A percentile compares a stretch with the other conserved stretches of the same genome.
These are phyloP conservation scores for Zea luxurians DNA, from an alignment of 176 grass and related monocot species.

Conservation along the genomic window DNA sequence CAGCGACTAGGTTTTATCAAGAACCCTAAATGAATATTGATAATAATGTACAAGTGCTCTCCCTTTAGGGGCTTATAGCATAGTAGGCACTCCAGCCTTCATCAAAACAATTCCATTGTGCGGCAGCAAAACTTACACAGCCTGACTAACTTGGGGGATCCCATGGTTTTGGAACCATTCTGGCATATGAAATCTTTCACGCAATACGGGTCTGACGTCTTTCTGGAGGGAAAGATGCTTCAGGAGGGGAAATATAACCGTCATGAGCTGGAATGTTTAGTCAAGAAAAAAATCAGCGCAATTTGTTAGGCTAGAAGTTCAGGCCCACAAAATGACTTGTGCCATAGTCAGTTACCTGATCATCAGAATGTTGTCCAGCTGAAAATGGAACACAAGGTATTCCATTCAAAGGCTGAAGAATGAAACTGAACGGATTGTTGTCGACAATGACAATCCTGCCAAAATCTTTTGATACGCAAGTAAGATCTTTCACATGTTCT, in stretches of 20 bases:
- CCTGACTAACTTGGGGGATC: slow-evolving; percentile 59
- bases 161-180: slow-evolving; percentile 98
- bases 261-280: slow-evolving; percentile 75
- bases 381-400: slow-evolving; percentile 98
- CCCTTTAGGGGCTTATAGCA: slow-evolving; percentile 27
- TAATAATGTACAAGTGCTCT: slow-evolving; percentile 72
- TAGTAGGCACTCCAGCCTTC: slow-evolving; percentile 38
- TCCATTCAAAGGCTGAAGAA: slow-evolving; percentile 93
- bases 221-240: slow-evolving; percentile 78
- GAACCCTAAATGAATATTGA: slow-evolving; percentile 49
- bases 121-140: slow-evolving; percentile 41
- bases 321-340: slow-evolving; percentile 7
- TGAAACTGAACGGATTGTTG: slow-evolving; percentile 98
- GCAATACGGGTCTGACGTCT: slow-evolving; percentile 77
- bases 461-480: slow-evolving; percentile 76
- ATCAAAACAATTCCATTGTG: slow-evolving; percentile 24
- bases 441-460: slow-evolving; percentile 79
- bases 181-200: slow-evolving; percentile 98
- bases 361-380: slow-evolving; percentile 73
- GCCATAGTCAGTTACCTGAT: slow-evolving; percentile 61
- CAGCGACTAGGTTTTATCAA: slow-evolving; percentile 41
- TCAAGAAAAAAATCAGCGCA: slow-evolving; percentile 33
- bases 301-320: neutral
- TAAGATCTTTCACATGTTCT: slow-evolving; percentile 99
- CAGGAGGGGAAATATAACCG: slow-evolving; percentile 88